Evolutionary conservation across 805 yeast species (phyloP), one percentile per base, ranked within the genome.

Genomic region (Nakazawaea sp.): DNA sequence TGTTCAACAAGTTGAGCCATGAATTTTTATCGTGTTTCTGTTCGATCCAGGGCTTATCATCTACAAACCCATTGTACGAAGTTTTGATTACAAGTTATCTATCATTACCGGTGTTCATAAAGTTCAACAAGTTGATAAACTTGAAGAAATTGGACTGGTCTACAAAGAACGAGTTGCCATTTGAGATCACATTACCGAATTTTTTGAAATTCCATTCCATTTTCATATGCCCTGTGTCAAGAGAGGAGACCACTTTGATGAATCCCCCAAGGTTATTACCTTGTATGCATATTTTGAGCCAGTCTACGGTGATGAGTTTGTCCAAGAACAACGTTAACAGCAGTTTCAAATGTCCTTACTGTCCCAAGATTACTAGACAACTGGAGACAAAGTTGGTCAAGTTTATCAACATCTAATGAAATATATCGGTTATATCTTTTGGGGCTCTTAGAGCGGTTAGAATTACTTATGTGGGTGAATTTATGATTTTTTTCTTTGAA

Each of bases 171-270:
- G 87, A 81, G 53, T 51, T 80, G 13, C 84, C 85, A 3, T 76
- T 78, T 36, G 82, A 74, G 44, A 68, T 77, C 16, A 63, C 64
- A 21, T 55, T 80, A 16, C 87, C 88, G 1, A 53, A 55, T 0
- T 56, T 56, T 18, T 53, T 77, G 33, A 70, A 69, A 38, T 78
- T 68, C 53, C 87, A 80, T 50, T 74, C 85, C 2, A 66, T 80
- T 1, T 80, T 78, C 49, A 80, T 80, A 4, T 80, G 88, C 49
- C 88, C 88, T 0, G 82, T 80, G 1, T 63, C 77, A 12, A 78
- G 78, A 50, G 81, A 77, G 43, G 84, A 78, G 48, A 73, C 78
- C 2, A 78, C 84, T 11, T 36, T 41, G 1, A 62, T 58, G 15
- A 76, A 78, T 46, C 84, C 83, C n/a, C 81, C 85, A 3, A 68